Evolutionary conservation across 1,139 yeast species (phyloP).

Genomic region (Kurtzmaniella quercitrusa): DNA sequence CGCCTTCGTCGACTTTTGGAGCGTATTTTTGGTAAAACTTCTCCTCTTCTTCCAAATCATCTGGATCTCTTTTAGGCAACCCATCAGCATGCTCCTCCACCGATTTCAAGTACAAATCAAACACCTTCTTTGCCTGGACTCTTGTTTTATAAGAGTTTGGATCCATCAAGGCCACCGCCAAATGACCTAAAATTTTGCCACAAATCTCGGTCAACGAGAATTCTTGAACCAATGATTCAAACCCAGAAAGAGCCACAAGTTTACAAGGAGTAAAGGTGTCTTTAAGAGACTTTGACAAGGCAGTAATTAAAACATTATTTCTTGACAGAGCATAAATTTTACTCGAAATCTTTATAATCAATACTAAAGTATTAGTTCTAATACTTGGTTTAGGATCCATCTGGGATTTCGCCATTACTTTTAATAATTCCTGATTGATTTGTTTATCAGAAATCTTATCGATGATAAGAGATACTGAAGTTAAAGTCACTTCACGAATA

Average conservation of each 20-base stretch:
- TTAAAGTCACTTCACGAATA: conserved; percentile 77
- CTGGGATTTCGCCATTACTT: conserved; percentile 83
- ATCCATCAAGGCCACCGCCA: conserved; percentile 83
- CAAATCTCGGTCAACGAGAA: conserved; percentile 78
- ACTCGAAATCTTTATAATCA: conserved; percentile 68
- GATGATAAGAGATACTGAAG: conserved; percentile 60
- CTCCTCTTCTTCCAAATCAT: conserved; percentile 24
- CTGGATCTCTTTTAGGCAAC: conserved; percentile 47
- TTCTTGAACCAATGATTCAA: conserved; percentile 57
- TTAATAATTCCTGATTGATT: conserved; percentile 77
- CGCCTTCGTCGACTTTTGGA: conserved; percentile 10
- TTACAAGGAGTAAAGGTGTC: conserved; percentile 80
- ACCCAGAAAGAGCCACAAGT: conserved; percentile 73
- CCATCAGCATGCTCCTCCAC: conserved; percentile 60
- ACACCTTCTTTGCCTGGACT: conserved; percentile 62
- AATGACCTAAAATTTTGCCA: conserved; percentile 75
- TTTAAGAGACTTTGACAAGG: conserved; percentile 75
- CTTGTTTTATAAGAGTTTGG: conserved; percentile 62
- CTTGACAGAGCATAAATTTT: conserved; percentile 57
- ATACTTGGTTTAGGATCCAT: conserved; percentile 80
- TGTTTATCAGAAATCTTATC: conserved; percentile 74
- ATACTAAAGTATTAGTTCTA: conserved; percentile 78
- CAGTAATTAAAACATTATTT: conserved; percentile 77
- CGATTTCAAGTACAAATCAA: conserved; percentile 59
- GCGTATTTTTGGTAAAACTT: conserved; percentile 32